These are phyloP conservation scores for Aphanocladium album DNA, from an alignment of 2,329 filamentous ascomycete species.

Conservation along the genomic window DNA sequence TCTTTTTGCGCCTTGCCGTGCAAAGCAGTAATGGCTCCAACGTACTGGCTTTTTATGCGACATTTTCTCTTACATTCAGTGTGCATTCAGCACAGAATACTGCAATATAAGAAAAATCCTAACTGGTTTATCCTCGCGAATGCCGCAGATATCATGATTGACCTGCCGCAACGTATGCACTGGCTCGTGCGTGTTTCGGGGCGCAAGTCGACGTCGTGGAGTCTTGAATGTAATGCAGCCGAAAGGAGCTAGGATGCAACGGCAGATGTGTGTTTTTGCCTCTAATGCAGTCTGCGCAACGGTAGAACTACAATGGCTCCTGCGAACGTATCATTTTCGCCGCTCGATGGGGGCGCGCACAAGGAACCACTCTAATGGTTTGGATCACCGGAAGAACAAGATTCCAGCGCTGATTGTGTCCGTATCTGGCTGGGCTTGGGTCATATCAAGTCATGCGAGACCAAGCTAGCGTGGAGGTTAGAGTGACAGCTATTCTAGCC, in stretches of 20 bases:
- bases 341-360: background rate
- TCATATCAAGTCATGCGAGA: background rate
- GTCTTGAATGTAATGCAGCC: background rate
- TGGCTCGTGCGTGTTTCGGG: constrained; percentile 1
- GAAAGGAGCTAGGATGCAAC: background rate
- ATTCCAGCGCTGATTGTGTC: background rate
- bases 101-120: background rate
- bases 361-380: too few relatives aligned
- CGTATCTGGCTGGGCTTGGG: background rate
- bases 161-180: background rate
- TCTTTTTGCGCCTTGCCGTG: background rate
- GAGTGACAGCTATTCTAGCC: background rate
- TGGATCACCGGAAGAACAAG: background rate
- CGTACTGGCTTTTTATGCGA: background rate
- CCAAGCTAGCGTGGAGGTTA: background rate
- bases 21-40: background rate
- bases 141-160: background rate
- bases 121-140: background rate
- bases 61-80: background rate
- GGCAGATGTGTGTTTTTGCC: background rate
- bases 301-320: background rate
- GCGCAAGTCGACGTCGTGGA: background rate
- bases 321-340: background rate
- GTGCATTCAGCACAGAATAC: background rate
- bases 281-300: background rate